A percentile compares a stretch with the other conserved stretches of the same genome.
Conservation (phyloP, 768 basidiomycete species). For the Tricholoma bakamatsutake region DNA sequence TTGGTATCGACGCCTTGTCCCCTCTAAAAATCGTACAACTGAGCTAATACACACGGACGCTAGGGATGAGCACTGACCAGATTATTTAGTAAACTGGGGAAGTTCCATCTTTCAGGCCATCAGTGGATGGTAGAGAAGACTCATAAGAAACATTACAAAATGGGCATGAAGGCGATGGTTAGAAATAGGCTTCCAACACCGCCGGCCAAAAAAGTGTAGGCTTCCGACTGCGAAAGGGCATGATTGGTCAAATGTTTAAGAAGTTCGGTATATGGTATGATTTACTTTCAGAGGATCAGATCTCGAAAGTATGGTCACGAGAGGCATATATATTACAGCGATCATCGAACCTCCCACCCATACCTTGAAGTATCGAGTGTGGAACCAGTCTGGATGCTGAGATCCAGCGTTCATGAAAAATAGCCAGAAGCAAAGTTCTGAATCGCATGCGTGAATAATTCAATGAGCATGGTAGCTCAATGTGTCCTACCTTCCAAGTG, state of each 20-base stretch:
- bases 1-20: constrained; percentile 54
- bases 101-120: constrained; percentile 43
- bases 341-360: constrained; percentile 63
- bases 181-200: constrained; percentile 62
- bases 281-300: constrained; percentile 52
- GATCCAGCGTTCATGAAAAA: constrained; percentile 69
- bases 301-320: constrained; percentile 61
- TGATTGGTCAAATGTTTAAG: constrained; percentile 4
- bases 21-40: constrained; percentile 32
- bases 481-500: constrained; percentile 63
- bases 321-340: constrained; percentile 62
- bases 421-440: constrained; percentile 85
- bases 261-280: constrained; percentile 6
- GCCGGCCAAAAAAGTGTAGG: constrained; percentile 64
- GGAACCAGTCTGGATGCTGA: constrained; percentile 70
- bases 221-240: constrained; percentile 49
- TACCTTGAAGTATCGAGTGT: constrained; percentile 63
- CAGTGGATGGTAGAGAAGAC: constrained; percentile 6
- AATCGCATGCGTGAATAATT: constrained; percentile 4
- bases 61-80: constrained; percentile 39
- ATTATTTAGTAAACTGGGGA: constrained; percentile 57
- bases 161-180: constrained; percentile 70
- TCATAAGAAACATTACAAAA: constrained; percentile 42
- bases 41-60: neutral
- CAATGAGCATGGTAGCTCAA: neutral